These are phyloP conservation scores for Lepidium aucheri DNA, from an alignment of 345 rosid genomes.

Conservation along the genomic window DNA sequence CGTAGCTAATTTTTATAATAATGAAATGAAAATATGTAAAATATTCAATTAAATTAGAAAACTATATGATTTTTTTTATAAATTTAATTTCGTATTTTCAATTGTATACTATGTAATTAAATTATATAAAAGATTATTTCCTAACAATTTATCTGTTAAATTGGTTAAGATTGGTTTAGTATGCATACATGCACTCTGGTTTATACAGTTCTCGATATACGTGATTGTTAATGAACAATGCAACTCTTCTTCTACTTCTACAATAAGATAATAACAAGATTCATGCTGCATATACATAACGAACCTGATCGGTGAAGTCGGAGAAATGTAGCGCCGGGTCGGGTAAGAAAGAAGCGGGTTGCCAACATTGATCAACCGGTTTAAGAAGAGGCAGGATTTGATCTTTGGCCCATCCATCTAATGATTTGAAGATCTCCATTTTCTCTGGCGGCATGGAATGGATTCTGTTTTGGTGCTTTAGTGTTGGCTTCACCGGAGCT, in stretches of 20 bases:
- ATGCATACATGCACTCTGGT: not conserved
- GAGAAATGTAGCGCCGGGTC: conserved; percentile 32
- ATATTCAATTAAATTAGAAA: too few species aligned
- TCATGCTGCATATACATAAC: not conserved
- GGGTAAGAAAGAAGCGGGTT: conserved; percentile 50
- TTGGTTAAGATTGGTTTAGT: not conserved
- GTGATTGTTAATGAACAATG: not conserved
- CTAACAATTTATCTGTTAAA: too few species aligned
- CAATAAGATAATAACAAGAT: not conserved
- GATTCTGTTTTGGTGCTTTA: conserved; percentile 28
- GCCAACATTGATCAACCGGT: conserved; percentile 74
- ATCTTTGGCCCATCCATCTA: conserved; percentile 51
- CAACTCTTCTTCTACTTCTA: not conserved
- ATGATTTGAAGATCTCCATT: conserved; percentile 51
- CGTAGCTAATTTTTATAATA: too few species aligned
- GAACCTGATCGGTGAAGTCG: conserved; percentile 43
- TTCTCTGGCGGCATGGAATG: conserved; percentile 65
- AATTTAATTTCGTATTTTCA: too few species aligned
- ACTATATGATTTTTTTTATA: too few species aligned
- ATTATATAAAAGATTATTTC: too few species aligned
- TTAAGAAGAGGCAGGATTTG: conserved; percentile 51
- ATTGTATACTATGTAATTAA: too few species aligned
- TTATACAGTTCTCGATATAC: not conserved
- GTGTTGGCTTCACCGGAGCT: conserved; percentile 14
- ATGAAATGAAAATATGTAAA: too few species aligned